A percentile compares a stretch with the other conserved stretches of the same genome.
These are phyloP conservation scores for Dactylis glomerata DNA, from an alignment of 176 grass and related monocot genomes.

Conservation along the genomic window DNA sequence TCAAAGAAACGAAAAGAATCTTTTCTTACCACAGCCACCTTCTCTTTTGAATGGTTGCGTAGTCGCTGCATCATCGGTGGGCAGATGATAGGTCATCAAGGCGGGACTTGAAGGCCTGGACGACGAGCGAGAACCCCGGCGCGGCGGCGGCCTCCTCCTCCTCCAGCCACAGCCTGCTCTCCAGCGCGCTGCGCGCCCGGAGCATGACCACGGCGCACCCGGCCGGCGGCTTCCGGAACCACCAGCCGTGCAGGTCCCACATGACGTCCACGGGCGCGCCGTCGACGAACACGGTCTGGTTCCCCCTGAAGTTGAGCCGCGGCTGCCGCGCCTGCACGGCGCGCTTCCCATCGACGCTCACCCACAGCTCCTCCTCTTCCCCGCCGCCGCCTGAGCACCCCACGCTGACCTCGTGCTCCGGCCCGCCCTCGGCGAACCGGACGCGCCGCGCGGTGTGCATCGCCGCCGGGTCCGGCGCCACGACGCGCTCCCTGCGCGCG, in stretches of 20 bases:
- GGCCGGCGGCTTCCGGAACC: conserved; percentile 36
- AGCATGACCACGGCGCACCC: conserved; percentile 81
- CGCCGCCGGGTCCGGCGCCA: conserved; percentile 20
- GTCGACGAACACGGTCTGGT: conserved; percentile 94
- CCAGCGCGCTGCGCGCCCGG: conserved; percentile 64
- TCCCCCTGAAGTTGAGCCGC: conserved; percentile 75
- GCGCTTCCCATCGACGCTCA: conserved; percentile 71
- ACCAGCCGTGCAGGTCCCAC: conserved; percentile 91
- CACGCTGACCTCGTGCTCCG: conserved; percentile 84
- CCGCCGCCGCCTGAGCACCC: conserved; percentile 33
- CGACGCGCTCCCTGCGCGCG: conserved; percentile 55
- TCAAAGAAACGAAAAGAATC: neutral
- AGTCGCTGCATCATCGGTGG: neutral
- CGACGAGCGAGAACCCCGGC: conserved; percentile 66
- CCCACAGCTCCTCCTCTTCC: conserved; percentile 52
- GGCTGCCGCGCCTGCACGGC: conserved; percentile 62
- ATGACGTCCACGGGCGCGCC: conserved; percentile 84
- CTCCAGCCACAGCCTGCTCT: conserved; percentile 91
- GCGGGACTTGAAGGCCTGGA: conserved; percentile 61
- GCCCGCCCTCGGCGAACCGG: conserved; percentile 53
- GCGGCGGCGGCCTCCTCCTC: conserved; percentile 48
- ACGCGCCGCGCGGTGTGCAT: conserved; percentile 48
- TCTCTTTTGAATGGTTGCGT: neutral
- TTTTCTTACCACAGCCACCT: neutral
- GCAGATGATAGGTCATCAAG: conserved; percentile 24